phyloP scores from a whole-genome alignment of 1,284 basidiomycete species.

The Trichosporon sp. region DNA sequence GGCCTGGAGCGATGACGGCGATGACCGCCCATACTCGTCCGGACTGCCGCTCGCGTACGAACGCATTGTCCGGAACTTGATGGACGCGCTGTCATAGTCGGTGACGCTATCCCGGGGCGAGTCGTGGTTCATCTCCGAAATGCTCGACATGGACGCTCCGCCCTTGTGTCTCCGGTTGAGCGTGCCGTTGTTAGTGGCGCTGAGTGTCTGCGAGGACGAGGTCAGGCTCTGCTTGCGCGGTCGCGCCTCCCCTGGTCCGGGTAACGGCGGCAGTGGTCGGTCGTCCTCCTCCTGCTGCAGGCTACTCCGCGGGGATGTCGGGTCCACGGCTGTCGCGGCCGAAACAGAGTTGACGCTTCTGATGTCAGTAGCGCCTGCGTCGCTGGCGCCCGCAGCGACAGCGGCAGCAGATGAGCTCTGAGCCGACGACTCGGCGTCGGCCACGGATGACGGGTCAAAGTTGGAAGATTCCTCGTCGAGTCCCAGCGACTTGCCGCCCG shows the following conservation, averaged over 20 bases:
- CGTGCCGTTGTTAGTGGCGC: constrained; percentile 7
- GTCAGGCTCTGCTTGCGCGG: constrained; percentile 7
- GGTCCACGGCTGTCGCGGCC: background rate
- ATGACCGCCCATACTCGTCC: constrained; percentile 15
- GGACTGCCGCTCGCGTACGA: constrained; percentile 23
- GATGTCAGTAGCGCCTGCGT: constrained; percentile 13
- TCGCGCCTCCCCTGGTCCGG: constrained; percentile 20
- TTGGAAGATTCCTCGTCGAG: constrained; percentile 41
- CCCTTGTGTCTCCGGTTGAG: constrained; percentile 20
- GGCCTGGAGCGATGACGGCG: constrained; percentile 21
- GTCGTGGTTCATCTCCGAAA: constrained; percentile 27
- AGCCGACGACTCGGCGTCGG: background rate
- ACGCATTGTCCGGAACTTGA: constrained; percentile 20
- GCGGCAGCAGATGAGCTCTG: background rate
- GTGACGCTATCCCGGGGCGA: constrained; percentile 23
- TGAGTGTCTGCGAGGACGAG: background rate
- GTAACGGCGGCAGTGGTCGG: constrained; percentile 38
- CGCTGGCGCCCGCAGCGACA: background rate
- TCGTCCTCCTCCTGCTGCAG: constrained; percentile 21
- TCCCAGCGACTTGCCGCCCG: constrained; percentile 32
- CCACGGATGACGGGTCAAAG: constrained; percentile 17
- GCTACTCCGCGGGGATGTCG: constrained; percentile 19
- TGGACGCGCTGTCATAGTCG: constrained; percentile 22
- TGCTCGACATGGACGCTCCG: constrained; percentile 29
- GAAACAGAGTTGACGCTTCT: constrained; percentile 13